phyloP scores from a whole-genome alignment of 306 rosid species.

The Trichosanthes truncata region DNA sequence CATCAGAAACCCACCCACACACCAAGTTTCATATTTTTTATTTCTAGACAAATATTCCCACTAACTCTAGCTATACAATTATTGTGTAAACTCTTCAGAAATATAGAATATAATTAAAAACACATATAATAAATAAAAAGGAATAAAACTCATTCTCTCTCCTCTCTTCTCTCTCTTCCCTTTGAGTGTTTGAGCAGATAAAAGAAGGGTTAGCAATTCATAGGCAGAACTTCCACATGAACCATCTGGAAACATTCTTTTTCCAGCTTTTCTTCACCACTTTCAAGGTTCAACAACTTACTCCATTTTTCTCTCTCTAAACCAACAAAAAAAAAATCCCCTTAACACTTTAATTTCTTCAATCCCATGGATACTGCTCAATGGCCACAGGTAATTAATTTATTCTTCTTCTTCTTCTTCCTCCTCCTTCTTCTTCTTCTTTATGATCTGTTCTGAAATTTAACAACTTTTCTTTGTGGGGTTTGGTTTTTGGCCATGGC shows the following conservation, averaged over 20 bases:
- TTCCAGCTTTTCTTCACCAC: slow-evolving; percentile 25
- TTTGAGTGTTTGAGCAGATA: slow-evolving; percentile 13
- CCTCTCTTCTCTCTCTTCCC: slow-evolving; percentile 7
- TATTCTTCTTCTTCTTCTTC: neutral
- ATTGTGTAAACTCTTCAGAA: slow-evolving; percentile 4
- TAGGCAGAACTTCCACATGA: slow-evolving; percentile 26
- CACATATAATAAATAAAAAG: neutral
- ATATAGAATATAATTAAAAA: neutral
- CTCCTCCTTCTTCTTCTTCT: neutral
- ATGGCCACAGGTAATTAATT: slow-evolving; percentile 61
- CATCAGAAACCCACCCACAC: slow-evolving; percentile 12
- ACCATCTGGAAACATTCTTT: slow-evolving; percentile 20
- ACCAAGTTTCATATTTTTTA: slow-evolving; percentile 14
- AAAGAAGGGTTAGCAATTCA: slow-evolving; percentile 21
- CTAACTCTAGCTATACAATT: slow-evolving; percentile 3
- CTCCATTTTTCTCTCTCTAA: slow-evolving; percentile 12
- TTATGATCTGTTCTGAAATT: neutral
- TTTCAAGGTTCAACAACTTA: slow-evolving; percentile 2
- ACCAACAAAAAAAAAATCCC: neutral
- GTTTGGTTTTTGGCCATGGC: neutral
- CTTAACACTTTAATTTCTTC: slow-evolving; percentile 17
- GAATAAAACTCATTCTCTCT: neutral
- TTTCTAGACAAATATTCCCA: slow-evolving; percentile 21
- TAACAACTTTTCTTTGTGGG: neutral
- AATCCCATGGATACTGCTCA: slow-evolving; percentile 65